Evolutionary conservation across 306 rosid genomes (phyloP).

Genomic region (Alnus rubra): DNA sequence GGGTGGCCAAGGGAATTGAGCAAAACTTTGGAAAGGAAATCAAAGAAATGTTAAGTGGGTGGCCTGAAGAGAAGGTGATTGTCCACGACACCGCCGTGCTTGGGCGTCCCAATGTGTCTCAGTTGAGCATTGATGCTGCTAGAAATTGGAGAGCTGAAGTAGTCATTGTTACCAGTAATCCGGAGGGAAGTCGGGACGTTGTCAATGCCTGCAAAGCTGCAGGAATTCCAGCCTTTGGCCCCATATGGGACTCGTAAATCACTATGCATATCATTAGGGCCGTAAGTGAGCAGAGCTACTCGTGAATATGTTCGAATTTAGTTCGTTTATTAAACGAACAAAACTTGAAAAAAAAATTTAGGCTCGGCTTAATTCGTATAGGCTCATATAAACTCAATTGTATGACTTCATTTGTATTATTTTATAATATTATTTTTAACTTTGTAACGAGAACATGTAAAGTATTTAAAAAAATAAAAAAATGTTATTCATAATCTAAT

Average conservation of each 20-base stretch:
- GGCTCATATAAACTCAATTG: too few relatives aligned
- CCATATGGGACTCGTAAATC: constrained; percentile 52
- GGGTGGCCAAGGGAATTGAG: constrained; percentile 85
- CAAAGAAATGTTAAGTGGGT: constrained; percentile 36
- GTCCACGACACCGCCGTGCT: constrained; percentile 61
- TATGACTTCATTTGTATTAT: too few relatives aligned
- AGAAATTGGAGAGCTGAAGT: constrained; percentile 58
- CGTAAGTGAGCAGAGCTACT: too few relatives aligned
- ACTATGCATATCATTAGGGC: too few relatives aligned
- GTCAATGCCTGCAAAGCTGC: constrained; percentile 47
- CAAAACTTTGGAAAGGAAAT: constrained; percentile 61
- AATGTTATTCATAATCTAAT: too few relatives aligned
- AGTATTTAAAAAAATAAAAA: too few relatives aligned
- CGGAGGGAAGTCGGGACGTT: constrained; percentile 62
- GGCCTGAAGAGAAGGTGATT: constrained; percentile 49
- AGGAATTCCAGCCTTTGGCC: constrained; percentile 56
- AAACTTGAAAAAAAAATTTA: too few relatives aligned
- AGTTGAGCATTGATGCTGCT: constrained; percentile 55
- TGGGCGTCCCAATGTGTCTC: constrained; percentile 65
- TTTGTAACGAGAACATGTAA: too few relatives aligned
- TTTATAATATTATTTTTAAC: too few relatives aligned
- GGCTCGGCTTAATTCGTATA: too few relatives aligned
- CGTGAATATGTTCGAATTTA: too few relatives aligned
- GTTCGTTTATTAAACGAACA: too few relatives aligned
- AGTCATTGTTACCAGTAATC: constrained; percentile 73